Percentiles rank a stretch among this genome's conserved stretches.
phyloP scores from a whole-genome alignment of 305 asterid species.

The Fraxinus xanthoxyloides region DNA sequence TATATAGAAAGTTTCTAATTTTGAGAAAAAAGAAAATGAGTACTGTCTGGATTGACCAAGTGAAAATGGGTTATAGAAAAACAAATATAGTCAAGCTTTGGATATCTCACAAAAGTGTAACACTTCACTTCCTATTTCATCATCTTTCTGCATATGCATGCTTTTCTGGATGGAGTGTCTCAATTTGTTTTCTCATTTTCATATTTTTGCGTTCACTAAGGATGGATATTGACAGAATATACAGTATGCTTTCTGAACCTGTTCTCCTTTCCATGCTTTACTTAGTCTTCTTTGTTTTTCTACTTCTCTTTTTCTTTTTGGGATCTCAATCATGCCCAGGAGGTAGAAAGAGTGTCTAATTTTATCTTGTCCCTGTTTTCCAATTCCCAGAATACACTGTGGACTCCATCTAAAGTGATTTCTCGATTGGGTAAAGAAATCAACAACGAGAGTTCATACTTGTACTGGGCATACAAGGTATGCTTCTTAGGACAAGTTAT shows the following conservation, averaged over 20 bases:
- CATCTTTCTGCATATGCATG: neutral
- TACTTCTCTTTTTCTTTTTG: neutral
- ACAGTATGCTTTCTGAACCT: neutral
- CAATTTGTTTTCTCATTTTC: neutral
- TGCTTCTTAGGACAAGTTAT: neutral
- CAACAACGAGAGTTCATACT: conserved; percentile 73
- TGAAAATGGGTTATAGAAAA: neutral
- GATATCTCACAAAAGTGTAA: neutral
- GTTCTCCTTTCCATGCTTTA: neutral
- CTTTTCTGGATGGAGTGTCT: neutral
- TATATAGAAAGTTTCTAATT: neutral
- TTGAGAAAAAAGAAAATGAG: neutral
- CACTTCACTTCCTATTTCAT: neutral
- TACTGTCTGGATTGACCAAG: neutral
- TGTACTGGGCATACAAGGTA: conserved; percentile 93
- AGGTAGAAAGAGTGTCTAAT: neutral
- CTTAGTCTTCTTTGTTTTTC: neutral
- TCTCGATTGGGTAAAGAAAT: conserved; percentile 88
- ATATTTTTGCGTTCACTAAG: neutral
- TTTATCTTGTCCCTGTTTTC: conserved; percentile 13
- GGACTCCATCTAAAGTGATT: conserved; percentile 96
- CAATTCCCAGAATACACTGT: conserved; percentile 53
- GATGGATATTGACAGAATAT: neutral
- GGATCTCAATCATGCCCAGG: neutral
- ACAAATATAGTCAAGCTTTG: neutral